A percentile compares a stretch with the other conserved stretches of the same genome.
Conservation (phyloP, 2,329 filamentous ascomycete species). For the Cladosporium sphaerospermum region DNA sequence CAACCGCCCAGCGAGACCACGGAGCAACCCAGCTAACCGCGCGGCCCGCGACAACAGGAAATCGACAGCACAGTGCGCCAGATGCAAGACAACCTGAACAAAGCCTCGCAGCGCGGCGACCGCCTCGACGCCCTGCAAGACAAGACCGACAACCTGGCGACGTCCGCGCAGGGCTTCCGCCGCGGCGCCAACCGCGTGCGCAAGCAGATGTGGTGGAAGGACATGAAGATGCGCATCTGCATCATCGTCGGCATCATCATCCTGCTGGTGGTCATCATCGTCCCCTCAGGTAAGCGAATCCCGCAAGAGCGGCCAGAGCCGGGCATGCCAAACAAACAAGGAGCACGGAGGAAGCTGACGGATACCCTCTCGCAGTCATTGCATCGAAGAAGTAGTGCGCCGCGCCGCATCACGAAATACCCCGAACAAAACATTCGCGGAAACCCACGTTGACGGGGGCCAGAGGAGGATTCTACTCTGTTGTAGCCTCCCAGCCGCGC, state of each 20-base stretch:
- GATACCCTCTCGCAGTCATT: conserved; percentile 7
- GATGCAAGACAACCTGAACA: conserved; percentile 97
- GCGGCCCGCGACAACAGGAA: conserved; percentile 56
- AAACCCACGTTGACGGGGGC: not conserved
- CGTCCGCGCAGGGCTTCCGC: conserved; percentile 90
- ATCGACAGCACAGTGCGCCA: conserved; percentile 92
- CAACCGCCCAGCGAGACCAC: not conserved
- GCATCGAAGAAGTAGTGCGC: conserved; percentile 11
- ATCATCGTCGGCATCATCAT: conserved; percentile 86
- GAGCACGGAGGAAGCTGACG: not conserved
- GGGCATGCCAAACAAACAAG: not conserved
- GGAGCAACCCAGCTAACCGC: not conserved
- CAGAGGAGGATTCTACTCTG: too few species aligned
- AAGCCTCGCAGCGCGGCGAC: conserved; percentile 88
- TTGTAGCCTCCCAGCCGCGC: too few species aligned
- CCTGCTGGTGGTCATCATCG: conserved; percentile 86
- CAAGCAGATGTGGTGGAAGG: conserved; percentile 99
- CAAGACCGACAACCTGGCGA: conserved; percentile 88
- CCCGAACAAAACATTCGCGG: conserved; percentile 1
- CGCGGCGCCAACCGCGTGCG: conserved; percentile 92
- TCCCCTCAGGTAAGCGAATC: conserved; percentile 66
- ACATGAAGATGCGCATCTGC: conserved; percentile 99
- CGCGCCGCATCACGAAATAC: not conserved
- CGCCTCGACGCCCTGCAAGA: conserved; percentile 81
- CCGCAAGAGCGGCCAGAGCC: not conserved